Conservation (phyloP, 2,329 filamentous ascomycete genomes). For the Nothomitra cinnamomea region DNA sequence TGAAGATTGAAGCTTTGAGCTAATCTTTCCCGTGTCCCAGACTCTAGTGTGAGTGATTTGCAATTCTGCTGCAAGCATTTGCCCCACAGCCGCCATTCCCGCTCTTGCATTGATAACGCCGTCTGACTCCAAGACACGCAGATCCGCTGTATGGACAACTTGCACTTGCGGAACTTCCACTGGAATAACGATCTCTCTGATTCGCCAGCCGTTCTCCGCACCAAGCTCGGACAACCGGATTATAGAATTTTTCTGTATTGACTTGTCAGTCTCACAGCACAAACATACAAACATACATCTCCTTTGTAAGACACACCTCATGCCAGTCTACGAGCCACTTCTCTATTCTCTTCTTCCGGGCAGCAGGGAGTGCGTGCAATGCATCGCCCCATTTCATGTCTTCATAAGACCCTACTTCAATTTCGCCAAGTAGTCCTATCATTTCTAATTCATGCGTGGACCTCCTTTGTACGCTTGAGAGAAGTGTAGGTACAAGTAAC, state of each 20-base stretch:
- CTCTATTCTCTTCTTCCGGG: conserved; percentile 26
- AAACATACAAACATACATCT: conserved; percentile 13
- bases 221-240: conserved; percentile 18
- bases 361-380: conserved; percentile 31
- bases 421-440: conserved; percentile 34
- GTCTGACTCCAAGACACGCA: conserved; percentile 19
- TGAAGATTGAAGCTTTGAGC: background rate
- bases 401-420: conserved; percentile 33
- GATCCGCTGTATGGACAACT: conserved; percentile 64
- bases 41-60: conserved; percentile 35
- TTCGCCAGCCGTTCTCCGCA: conserved; percentile 22
- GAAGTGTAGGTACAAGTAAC: conserved; percentile 34
- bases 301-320: conserved; percentile 22
- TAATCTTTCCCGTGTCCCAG: conserved; percentile 25
- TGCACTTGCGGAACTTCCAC: conserved; percentile 76
- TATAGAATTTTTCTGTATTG: conserved; percentile 14
- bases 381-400: conserved; percentile 36
- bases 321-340: conserved; percentile 41
- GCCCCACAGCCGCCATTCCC: conserved; percentile 1
- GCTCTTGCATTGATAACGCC: background rate
- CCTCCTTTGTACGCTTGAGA: conserved; percentile 28
- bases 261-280: background rate
- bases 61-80: conserved; percentile 27
- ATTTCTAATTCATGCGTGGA: conserved; percentile 33
- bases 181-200: conserved; percentile 62